phyloP scores from a whole-genome alignment of 371 early-diverging fungal genomes.

The Syncephalastrum monosporum region DNA sequence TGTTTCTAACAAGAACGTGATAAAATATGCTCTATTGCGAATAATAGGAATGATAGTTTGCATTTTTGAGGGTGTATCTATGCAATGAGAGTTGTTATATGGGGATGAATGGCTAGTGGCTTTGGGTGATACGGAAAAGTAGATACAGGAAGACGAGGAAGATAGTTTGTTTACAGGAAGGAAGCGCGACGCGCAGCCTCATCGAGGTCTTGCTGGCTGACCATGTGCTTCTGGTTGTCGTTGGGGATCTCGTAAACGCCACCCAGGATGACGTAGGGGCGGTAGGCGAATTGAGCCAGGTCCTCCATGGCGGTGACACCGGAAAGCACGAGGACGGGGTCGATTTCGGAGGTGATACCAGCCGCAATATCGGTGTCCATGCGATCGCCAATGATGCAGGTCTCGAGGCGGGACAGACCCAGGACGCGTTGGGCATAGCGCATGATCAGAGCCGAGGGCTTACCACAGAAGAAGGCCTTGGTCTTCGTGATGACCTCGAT shows the following conservation, averaged over 20 bases:
- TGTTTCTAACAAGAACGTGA: too few relatives aligned
- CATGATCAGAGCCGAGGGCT: conserved; percentile 69
- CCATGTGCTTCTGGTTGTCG: conserved; percentile 36
- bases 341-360: conserved; percentile 60
- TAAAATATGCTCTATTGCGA: too few relatives aligned
- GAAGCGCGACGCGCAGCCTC: conserved; percentile 41
- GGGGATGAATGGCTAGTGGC: too few relatives aligned
- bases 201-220: conserved; percentile 41
- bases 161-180: too few relatives aligned
- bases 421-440: conserved; percentile 62
- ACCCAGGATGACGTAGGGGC: conserved; percentile 60
- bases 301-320: conserved; percentile 60
- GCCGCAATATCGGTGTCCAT: conserved; percentile 70
- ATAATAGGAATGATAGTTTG: too few relatives aligned
- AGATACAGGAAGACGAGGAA: too few relatives aligned
- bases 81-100: too few relatives aligned
- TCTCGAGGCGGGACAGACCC: conserved; percentile 56
- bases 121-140: too few relatives aligned
- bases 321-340: conserved; percentile 64
- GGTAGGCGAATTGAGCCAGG: conserved; percentile 54
- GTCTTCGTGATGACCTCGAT: conserved; percentile 64
- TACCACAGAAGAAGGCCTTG: conserved; percentile 70
- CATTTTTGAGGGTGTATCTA: too few relatives aligned
- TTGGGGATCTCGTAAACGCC: conserved; percentile 61
- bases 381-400: conserved; percentile 71